Evolutionary conservation across 306 rosid species (phyloP), one percentile per base, ranked within the genome.

Genomic region (Vigna hirtella): DNA sequence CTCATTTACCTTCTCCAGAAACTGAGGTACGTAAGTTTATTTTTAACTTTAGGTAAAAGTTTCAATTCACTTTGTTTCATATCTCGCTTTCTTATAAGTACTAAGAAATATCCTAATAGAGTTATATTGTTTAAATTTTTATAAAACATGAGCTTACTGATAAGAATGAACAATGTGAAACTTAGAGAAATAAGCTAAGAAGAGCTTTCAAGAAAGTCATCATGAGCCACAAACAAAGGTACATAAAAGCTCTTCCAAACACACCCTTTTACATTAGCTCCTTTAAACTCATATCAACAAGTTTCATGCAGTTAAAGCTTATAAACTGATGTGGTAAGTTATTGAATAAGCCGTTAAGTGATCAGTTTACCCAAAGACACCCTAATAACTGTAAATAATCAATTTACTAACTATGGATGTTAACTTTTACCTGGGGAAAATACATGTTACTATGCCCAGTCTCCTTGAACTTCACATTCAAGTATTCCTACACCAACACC

Each of bases 401-500:
- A 32, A 9, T 13, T 13, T 38, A 53, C 20, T 22, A 20, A 7
- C 42, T 14, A 61, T 30, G 24, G 9, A 36, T 51, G 57, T n/a
- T 38, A 47, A 47, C 34, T 14, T 16, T 69, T 71, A 93, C 99
- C 96, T 93, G 99, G 0, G 99, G 99, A 84, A 95, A 95, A 78
- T 95, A 95, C 99, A 92, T 92, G 81, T 94, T 92, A 72, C 93
- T 90, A 50, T 94, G 98, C 22, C 97, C 98, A 9, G 98, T 95
- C 83, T 92, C 96, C 85, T 95, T 93, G 88, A 95, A 95, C 84
- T 93, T 95, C 42, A 85, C 90, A 79, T 92, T 95, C 88, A 95
- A 83, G 87, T 86, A 95, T 5, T 88, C 99, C 98, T 92, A 76
- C 83, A 83, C 4, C 1, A 52, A 64, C 51, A 51, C 38, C 34